Percentiles rank a stretch among this genome's conserved stretches.
phyloP scores from a whole-genome alignment of 345 rosid genomes.

The Syzygium oleosum region DNA sequence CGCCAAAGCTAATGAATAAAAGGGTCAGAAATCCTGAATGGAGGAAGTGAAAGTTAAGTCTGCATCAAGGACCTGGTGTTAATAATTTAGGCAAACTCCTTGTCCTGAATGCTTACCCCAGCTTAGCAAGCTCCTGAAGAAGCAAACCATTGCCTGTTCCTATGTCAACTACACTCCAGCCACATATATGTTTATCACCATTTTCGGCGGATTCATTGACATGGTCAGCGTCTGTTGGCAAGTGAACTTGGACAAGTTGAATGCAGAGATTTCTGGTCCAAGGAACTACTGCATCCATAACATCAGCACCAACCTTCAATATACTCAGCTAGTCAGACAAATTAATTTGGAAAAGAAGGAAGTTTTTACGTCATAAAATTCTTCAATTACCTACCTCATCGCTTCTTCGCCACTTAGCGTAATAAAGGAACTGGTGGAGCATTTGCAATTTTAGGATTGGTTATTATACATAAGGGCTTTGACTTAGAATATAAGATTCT shows the following conservation, averaged over 20 bases:
- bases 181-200: constrained; percentile 44
- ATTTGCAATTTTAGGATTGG: neutral
- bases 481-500: neutral
- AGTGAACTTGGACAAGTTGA: constrained; percentile 38
- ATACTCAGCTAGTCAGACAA: neutral
- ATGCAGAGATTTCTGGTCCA: constrained; percentile 77
- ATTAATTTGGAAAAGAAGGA: neutral
- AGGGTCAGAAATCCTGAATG: constrained; percentile 58
- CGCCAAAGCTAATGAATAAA: neutral
- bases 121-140: constrained; percentile 87
- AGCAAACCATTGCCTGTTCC: constrained; percentile 98
- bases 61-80: neutral
- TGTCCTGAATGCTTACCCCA: constrained; percentile 55
- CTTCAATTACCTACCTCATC: neutral
- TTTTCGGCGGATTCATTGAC: constrained; percentile 34
- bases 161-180: constrained; percentile 83
- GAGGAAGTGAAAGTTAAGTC: neutral
- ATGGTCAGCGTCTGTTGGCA: constrained; percentile 30
- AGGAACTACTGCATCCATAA: constrained; percentile 73
- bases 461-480: neutral
- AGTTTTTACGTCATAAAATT: neutral
- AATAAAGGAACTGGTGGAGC: neutral
- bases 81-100: neutral
- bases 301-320: constrained; percentile 79
- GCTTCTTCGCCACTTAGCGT: neutral